These are phyloP conservation scores for Penicillium freii DNA, from an alignment of 2,329 filamentous ascomycete genomes.

Conservation along the genomic window DNA sequence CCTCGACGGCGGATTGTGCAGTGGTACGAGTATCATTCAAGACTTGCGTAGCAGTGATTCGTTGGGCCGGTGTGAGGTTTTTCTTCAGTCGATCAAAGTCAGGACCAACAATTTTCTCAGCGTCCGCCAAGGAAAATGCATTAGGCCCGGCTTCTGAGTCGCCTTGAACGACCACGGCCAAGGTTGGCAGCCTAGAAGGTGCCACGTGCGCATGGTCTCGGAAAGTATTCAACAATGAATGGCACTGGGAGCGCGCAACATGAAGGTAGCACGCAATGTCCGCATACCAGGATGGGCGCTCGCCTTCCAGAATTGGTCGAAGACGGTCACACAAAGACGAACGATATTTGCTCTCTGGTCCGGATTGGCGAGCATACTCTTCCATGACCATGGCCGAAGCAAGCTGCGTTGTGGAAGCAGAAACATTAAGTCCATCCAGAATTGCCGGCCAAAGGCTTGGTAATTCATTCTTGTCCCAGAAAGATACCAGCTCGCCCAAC, in stretches of 20 bases:
- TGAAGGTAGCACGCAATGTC: slow-evolving; percentile 89
- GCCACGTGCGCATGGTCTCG: slow-evolving; percentile 83
- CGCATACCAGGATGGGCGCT: slow-evolving; percentile 77
- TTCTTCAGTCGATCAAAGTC: slow-evolving; percentile 90
- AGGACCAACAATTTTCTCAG: slow-evolving; percentile 78
- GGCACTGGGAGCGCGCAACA: slow-evolving; percentile 85
- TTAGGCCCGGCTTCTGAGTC: slow-evolving; percentile 87
- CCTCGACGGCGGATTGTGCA: slow-evolving; percentile 69
- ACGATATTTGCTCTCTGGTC: slow-evolving; percentile 34
- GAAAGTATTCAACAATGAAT: slow-evolving; percentile 86
- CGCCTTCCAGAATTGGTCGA: slow-evolving; percentile 73
- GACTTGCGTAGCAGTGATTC: slow-evolving; percentile 76
- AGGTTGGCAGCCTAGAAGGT: slow-evolving; percentile 68
- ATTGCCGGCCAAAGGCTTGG: slow-evolving; percentile 61
- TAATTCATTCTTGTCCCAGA: slow-evolving; percentile 61
- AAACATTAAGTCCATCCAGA: slow-evolving; percentile 66
- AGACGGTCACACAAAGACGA: slow-evolving; percentile 56
- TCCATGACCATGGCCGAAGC: slow-evolving; percentile 80
- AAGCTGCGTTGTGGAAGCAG: slow-evolving; percentile 82
- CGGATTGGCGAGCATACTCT: slow-evolving; percentile 69
- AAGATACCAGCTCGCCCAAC: slow-evolving; percentile 77
- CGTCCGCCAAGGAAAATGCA: slow-evolving; percentile 84
- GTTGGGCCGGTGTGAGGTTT: slow-evolving; percentile 80
- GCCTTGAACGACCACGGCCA: slow-evolving; percentile 91
- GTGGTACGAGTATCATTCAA: slow-evolving; percentile 73